Evolutionary conservation across 2,329 filamentous ascomycete genomes (phyloP), one percentile per base, ranked within the genome.

Genomic region (Penicillium psychrosexuale): DNA sequence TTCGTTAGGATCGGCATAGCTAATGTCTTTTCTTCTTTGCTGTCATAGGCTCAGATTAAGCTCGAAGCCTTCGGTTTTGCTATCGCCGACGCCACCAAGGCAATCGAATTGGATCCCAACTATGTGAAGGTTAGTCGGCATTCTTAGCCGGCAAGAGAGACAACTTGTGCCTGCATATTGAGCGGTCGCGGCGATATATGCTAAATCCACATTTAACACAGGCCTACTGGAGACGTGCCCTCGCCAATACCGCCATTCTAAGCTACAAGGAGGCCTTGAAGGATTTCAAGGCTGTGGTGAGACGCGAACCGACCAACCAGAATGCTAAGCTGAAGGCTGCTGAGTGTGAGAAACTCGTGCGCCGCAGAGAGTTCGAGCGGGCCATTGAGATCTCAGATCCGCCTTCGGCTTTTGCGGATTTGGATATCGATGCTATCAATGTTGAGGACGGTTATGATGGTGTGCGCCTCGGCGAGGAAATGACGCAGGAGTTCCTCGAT

Each of bases 401-500:
- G 61, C 91, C 93, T 4, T 97, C 92, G 0, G 94, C 92, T 0
- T 89, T 93, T 33, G 92, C 94, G 72, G 93, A 90, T 2, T 81
- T 99, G 59, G 91, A 97, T 68, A 74, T 99, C 56, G 91, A 94
- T 57, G 83, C 87, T 52, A 97, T 99, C 75, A 78, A 79, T 11
- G 85, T 99, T 17, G 92, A 97, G 59, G 78, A 86, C 22, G 82
- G 82, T 52, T 99, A 99, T 68, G 94, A 99, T 68, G 94, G 94
- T 58, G 87, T 86, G 22, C 82, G 81, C 53, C 78, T 99, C 50
- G 74, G 65, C n/a, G 87, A 83, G 37, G 82, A 89, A 71, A 99
- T 99, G 91, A 97, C 93, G 1, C 84, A 93, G 64, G 93, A 97
- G 67, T 99, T 99, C 69, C 90, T 99, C 66, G 89, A 95, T 66